phyloP scores from a whole-genome alignment of 2,329 filamentous ascomycete species.

The Chaetomiaceae sp. region DNA sequence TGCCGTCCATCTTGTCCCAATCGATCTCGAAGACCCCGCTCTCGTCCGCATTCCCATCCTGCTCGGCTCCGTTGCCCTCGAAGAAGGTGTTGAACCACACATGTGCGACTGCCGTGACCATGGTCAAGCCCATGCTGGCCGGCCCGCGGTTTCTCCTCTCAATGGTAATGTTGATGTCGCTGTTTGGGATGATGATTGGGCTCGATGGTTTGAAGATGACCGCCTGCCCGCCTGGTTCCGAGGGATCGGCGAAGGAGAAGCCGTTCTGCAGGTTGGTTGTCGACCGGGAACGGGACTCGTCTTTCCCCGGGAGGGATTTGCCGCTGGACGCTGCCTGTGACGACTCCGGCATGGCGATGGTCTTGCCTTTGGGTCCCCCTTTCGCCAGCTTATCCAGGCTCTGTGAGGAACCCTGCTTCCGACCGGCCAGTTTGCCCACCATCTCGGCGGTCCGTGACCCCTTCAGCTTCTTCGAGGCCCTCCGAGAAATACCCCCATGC shows the following conservation, averaged over 20 bases:
- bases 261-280: conserved; percentile 15
- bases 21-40: conserved; percentile 59
- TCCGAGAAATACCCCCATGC: conserved; percentile 27
- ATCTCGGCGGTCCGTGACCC: conserved; percentile 14
- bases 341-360: conserved; percentile 26
- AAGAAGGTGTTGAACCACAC: conserved; percentile 98
- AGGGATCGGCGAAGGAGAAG: conserved; percentile 30
- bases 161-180: conserved; percentile 85
- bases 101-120: conserved; percentile 90
- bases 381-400: conserved; percentile 19
- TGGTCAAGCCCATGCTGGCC: conserved; percentile 72
- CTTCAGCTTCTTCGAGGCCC: conserved; percentile 20
- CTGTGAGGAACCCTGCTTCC: conserved; percentile 15
- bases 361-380: conserved; percentile 26
- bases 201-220: conserved; percentile 71
- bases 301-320: background rate
- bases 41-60: conserved; percentile 58
- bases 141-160: conserved; percentile 78
- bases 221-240: conserved; percentile 59
- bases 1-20: conserved; percentile 77
- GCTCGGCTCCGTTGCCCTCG: conserved; percentile 72
- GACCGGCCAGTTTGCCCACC: conserved; percentile 25
- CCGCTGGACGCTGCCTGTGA: conserved; percentile 13
- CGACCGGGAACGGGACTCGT: conserved; percentile 13
- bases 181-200: conserved; percentile 68